These are phyloP conservation scores for Boechera divaricarpa DNA, from an alignment of 345 rosid species.

Conservation along the genomic window DNA sequence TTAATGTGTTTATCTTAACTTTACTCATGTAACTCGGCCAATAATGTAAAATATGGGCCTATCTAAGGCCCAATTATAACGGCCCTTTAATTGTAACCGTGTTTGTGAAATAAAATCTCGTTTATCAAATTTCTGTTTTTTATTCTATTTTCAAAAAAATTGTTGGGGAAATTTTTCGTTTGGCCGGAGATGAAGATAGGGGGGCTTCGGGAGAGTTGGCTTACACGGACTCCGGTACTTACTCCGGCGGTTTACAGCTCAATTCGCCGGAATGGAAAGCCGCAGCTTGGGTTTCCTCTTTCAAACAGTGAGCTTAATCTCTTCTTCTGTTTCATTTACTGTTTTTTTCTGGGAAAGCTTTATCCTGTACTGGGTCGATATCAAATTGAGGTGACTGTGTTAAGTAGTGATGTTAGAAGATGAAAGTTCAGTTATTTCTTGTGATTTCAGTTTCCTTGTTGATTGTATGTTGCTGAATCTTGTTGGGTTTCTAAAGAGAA, in stretches of 20 bases:
- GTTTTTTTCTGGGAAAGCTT: background rate
- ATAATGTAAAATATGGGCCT: slow-evolving; percentile 29
- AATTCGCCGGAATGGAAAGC: background rate
- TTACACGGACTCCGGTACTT: slow-evolving; percentile 25
- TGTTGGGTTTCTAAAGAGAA: slow-evolving; percentile 8
- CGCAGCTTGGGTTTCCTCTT: slow-evolving; percentile 15
- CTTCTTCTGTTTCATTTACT: slow-evolving; percentile 3
- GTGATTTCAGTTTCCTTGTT: background rate
- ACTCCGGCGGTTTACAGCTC: slow-evolving; percentile 21
- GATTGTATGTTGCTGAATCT: background rate
- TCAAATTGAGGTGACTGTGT: background rate
- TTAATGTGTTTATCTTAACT: background rate
- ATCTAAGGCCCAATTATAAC: background rate
- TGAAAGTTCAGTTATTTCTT: slow-evolving; percentile 5
- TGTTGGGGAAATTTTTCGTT: background rate
- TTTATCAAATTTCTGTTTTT: background rate
- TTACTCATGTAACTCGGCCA: background rate
- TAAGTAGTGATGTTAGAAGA: slow-evolving; percentile 10
- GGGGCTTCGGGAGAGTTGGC: slow-evolving; percentile 23
- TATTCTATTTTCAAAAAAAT: background rate
- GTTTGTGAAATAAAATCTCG: background rate
- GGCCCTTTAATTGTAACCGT: slow-evolving; percentile 4
- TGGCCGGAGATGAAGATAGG: slow-evolving; percentile 41
- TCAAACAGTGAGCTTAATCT: slow-evolving; percentile 40
- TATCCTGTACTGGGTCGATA: background rate